Evolutionary conservation across 2,329 filamentous ascomycete species (phyloP), one percentile per base, ranked within the genome.

Genomic region (Dichotomopilus funicola): DNA sequence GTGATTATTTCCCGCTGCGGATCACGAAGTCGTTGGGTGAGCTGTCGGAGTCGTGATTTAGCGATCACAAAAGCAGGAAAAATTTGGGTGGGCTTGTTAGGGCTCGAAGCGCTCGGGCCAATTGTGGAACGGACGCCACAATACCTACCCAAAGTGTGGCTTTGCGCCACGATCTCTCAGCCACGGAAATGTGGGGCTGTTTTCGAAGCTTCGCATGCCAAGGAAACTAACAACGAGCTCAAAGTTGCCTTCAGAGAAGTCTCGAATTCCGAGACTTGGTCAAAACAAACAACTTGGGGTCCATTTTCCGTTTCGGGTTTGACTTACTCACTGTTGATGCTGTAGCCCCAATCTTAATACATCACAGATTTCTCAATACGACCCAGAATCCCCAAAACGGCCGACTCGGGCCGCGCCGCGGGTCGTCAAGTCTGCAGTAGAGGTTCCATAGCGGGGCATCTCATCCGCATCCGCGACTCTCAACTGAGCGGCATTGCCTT

Each of bases 1-100:
- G 68, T 78, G 74, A 74, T 71, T 67, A 67, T 68, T 74, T 68
- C 73, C 73, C 62, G 61, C 61, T 61, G 54, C 58, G 61, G 55
- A 63, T 61, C 62, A 62, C 59, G 56, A 62, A 49, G 56, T 63
- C 74, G 70, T 72, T 73, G 67, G 72, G 69, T 75, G 68, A 65
- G 62, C 71, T 71, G 67, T 70, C 68, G 72, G 57, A 59, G 53
- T 63, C 61, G 45, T 60, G 55, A 64, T 63, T 63, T 65, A 59
- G 55, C 61, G 59, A 62, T 60, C 62, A 46, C 62, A 57, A 57
- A 58, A 58, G 54, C 52, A 55, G 55, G 59, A 64, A 64, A 64
- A 62, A 61, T 59, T 58, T 60, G 60, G 63, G 62, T 65, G 63
- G 55, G 63, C 61, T 62, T 64, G 56, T 61, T 65, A 65, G 63